These are phyloP conservation scores for Aspergillus versicolor DNA, from an alignment of 2,329 filamentous ascomycete species.

Conservation along the genomic window DNA sequence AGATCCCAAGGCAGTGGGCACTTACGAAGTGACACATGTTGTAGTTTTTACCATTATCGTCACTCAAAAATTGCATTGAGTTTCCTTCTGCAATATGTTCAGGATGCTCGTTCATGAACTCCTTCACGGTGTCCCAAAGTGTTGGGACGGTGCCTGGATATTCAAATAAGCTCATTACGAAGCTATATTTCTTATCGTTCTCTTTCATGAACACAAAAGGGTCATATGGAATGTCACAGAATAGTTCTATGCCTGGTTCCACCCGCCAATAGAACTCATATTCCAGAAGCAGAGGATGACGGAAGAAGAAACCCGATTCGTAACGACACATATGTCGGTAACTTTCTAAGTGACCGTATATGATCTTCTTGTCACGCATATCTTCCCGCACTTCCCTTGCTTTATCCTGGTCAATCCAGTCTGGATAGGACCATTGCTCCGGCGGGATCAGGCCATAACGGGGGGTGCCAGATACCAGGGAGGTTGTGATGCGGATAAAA, in stretches of 20 bases:
- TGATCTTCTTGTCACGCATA: slow-evolving; percentile 92
- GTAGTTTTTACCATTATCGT: slow-evolving; percentile 87
- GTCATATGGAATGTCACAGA: slow-evolving; percentile 93
- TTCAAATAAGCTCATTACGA: slow-evolving; percentile 92
- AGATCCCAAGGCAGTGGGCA: slow-evolving; percentile 18
- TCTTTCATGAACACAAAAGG: slow-evolving; percentile 97
- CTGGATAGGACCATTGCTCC: slow-evolving; percentile 97
- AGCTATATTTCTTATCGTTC: slow-evolving; percentile 97
- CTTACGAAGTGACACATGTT: slow-evolving; percentile 96
- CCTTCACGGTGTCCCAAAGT: slow-evolving; percentile 91
- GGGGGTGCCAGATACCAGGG: slow-evolving; percentile 88
- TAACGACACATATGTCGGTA: slow-evolving; percentile 99
- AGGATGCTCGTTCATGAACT: slow-evolving; percentile 86
- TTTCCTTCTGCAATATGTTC: slow-evolving; percentile 84
- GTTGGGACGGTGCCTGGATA: slow-evolving; percentile 96
- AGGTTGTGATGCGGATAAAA: slow-evolving; percentile 88
- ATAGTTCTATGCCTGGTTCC: slow-evolving; percentile 94
- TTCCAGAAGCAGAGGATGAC: slow-evolving; percentile 85
- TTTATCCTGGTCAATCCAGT: slow-evolving; percentile 93
- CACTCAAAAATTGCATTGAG: slow-evolving; percentile 85
- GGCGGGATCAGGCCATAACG: slow-evolving; percentile 84
- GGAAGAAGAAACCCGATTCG: slow-evolving; percentile 99
- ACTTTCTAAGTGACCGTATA: slow-evolving; percentile 94
- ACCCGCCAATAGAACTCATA: slow-evolving; percentile 99
- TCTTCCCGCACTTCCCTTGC: slow-evolving; percentile 87